Percentiles rank a stretch among this genome's conserved stretches.
Evolutionary conservation across 1,139 yeast species (phyloP).

Genomic region (Candida pseudocylindracea): DNA sequence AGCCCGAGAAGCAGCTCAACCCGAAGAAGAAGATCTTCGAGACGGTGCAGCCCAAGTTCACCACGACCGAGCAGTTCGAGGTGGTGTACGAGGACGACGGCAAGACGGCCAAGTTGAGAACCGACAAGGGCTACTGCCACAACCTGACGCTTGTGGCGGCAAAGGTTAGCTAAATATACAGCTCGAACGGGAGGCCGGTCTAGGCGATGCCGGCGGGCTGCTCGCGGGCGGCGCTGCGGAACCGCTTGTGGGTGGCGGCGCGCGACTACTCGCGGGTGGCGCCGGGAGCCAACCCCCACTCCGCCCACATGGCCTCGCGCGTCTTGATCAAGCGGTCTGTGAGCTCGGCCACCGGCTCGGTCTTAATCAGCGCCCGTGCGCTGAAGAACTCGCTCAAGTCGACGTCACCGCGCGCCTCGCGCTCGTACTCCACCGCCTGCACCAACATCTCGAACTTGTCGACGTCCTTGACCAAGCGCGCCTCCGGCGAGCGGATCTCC

Average conservation of each 20-base stretch:
- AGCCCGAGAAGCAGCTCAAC: conserved; percentile 81
- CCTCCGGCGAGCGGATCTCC: conserved; percentile 59
- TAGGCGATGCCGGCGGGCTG: no score
- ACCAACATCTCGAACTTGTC: conserved; percentile 85
- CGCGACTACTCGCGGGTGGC: no score
- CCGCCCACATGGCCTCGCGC: conserved; percentile 10
- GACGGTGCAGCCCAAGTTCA: conserved; percentile 74
- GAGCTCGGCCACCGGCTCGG: conserved; percentile 50
- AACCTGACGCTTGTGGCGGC: conserved; percentile 48
- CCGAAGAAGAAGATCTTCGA: conserved; percentile 99
- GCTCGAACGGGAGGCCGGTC: no score
- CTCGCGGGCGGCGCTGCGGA: no score
- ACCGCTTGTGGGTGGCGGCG: no score
- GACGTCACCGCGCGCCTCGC: conserved; percentile 28
- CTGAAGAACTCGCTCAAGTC: conserved; percentile 48
- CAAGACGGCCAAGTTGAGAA: conserved; percentile 56
- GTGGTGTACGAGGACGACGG: conserved; percentile 74
- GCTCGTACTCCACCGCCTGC: conserved; percentile 84
- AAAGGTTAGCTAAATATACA: conserved; percentile 41
- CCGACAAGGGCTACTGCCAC: conserved; percentile 50
- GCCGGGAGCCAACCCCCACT: no score
- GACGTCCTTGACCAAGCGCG: conserved; percentile 77
- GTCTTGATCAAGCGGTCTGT: conserved; percentile 42
- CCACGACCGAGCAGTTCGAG: conserved; percentile 55
- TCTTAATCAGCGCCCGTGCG: conserved; percentile 41